These are phyloP conservation scores for Incumbomyces lentus DNA, from an alignment of 2,329 filamentous ascomycete species.

Conservation along the genomic window DNA sequence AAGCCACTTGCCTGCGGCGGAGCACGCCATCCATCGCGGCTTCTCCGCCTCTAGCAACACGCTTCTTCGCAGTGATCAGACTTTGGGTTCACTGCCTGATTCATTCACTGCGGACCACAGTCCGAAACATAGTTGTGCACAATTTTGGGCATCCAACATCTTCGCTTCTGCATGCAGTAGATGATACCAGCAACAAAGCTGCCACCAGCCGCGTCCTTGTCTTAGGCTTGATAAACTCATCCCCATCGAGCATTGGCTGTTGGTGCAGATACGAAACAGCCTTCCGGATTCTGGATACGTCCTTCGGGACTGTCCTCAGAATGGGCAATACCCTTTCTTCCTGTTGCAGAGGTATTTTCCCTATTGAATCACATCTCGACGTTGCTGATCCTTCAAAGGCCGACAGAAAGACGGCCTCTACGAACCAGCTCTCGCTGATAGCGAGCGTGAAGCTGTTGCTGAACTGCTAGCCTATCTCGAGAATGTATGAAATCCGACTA, in stretches of 20 bases:
- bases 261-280: neutral
- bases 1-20: conserved; percentile 1
- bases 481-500: conserved; percentile 55
- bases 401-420: conserved; percentile 72
- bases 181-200: neutral
- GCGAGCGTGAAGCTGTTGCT: conserved; percentile 91
- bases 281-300: conserved; percentile 8
- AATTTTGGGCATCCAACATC: conserved; percentile 4
- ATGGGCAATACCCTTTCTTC: conserved; percentile 23
- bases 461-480: conserved; percentile 92
- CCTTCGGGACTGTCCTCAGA: conserved; percentile 16
- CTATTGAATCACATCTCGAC: neutral
- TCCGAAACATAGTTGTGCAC: conserved; percentile 1
- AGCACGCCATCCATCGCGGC: neutral
- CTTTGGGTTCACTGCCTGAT: no score
- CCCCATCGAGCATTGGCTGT: neutral
- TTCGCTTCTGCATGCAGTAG: conserved; percentile 6
- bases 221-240: neutral
- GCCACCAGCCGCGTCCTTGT: neutral
- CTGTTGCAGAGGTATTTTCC: conserved; percentile 20
- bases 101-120: neutral
- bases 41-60: conserved; percentile 5
- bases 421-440: conserved; percentile 83
- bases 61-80: neutral
- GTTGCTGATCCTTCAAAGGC: conserved; percentile 36